These are phyloP conservation scores for Buddleja alternifolia DNA, from an alignment of 257 asterid genomes.

Conservation along the genomic window DNA sequence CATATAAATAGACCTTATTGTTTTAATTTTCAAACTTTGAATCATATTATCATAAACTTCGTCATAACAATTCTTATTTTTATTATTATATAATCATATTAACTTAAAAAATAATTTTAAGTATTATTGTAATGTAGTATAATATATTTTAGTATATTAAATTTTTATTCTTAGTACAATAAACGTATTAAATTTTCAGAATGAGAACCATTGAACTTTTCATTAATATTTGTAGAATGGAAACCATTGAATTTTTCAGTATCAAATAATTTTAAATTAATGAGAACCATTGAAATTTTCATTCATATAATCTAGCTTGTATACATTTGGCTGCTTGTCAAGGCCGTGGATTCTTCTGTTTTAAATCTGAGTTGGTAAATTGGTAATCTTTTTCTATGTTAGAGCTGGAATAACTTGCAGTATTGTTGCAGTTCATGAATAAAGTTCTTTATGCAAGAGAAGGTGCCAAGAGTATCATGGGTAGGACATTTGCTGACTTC, in stretches of 20 bases:
- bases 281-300: constrained; percentile 21
- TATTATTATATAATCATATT: too few species aligned
- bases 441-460: constrained; percentile 98
- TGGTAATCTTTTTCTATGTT: not conserved
- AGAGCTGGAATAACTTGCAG: constrained; percentile 31
- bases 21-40: too few species aligned
- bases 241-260: constrained; percentile 20
- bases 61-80: too few species aligned
- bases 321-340: constrained; percentile 19
- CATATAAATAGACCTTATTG: too few species aligned
- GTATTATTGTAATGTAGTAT: too few species aligned
- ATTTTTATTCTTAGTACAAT: too few species aligned
- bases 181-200: too few species aligned
- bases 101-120: too few species aligned
- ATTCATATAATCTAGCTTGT: constrained; percentile 2
- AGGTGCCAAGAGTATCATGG: constrained; percentile 96
- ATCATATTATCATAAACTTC: too few species aligned
- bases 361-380: constrained; percentile 22
- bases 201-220: constrained; percentile 19
- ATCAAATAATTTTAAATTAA: too few species aligned
- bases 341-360: constrained; percentile 20
- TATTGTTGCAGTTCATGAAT: constrained; percentile 89
- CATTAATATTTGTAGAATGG: not conserved
- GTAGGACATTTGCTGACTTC: constrained; percentile 85
- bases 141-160: too few species aligned